Conservation (phyloP, 2,329 filamentous ascomycete species). For the Fusarium fujikuroi region DNA sequence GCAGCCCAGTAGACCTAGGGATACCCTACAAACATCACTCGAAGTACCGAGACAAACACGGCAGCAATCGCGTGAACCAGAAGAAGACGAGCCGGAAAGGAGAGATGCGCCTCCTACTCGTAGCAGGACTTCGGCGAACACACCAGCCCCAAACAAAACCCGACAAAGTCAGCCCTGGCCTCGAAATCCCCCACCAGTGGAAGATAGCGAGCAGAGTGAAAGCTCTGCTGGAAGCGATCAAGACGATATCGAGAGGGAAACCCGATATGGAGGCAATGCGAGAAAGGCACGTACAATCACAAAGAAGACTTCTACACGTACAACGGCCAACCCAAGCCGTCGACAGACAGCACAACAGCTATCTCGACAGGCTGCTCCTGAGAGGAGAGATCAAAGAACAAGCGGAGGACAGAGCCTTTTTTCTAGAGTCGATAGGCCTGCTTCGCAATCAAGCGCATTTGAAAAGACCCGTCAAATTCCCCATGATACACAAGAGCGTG, state of each 20-base stretch:
- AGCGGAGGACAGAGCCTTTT: conserved; percentile 12
- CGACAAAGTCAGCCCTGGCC: conserved; percentile 3
- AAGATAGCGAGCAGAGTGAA: conserved; percentile 2
- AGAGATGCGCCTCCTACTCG: neutral
- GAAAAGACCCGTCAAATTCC: conserved; percentile 7
- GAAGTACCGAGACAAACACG: neutral
- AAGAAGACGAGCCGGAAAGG: neutral
- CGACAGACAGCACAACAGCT: neutral
- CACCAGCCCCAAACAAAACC: conserved; percentile 30
- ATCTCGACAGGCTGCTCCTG: neutral
- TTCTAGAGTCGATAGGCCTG: neutral
- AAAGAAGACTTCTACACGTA: neutral
- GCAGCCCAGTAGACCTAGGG: neutral
- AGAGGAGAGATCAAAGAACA: neutral
- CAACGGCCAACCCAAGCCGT: neutral
- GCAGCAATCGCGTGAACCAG: neutral
- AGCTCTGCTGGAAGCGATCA: neutral
- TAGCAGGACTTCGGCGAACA: conserved; percentile 29
- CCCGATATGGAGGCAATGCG: neutral
- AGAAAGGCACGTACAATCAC: neutral
- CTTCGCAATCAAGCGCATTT: conserved; percentile 3
- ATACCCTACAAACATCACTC: neutral
- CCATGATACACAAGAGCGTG: conserved; percentile 22
- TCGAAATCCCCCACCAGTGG: neutral
- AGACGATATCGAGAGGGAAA: neutral